Evolutionary conservation across 139 green algal species (phyloP), one percentile per base, ranked within the genome.

Genomic region (Tetratostichococcus sp.): DNA sequence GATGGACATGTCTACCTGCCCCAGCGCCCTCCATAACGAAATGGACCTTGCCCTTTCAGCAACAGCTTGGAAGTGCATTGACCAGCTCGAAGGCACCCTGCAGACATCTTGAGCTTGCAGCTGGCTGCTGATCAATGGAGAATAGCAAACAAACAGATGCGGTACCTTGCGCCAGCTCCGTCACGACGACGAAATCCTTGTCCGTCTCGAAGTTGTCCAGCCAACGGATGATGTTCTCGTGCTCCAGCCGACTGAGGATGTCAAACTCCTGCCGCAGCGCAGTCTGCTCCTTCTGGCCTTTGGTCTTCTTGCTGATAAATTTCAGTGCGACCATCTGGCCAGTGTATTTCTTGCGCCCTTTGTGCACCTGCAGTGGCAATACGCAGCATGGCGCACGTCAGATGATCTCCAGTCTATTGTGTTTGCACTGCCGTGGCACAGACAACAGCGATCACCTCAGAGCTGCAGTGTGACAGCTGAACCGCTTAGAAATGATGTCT

Each of bases 261-360:
- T 97, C 93, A 30, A 98, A 97, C 80, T 98, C 94, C 80, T 97
- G 92, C 25, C 95, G 84, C 79, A 99, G 83, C 79, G 92, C 95
- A 26, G 82, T 83, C 39, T 98, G 89, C 74, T 99, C 96, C 77
- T 94, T 94, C 62, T 95, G 89, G 31, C 83, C 92, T 80, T 97
- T 98, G 39, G 92, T 94, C 68, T 93, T 85, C 85, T 99, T 99
- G 43, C 92, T 84, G 65, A 99, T 99, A 78, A 99, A 98, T 78
- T 99, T 99, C 85, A 99, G 94, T 1, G 96, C 96, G 25, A 87
- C 91, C n/a, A 94, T 97, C 78, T 96, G 91, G n/a, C 94, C 88
- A 0, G 89, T 97, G 79, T 87, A 93, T 62, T 90, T 89, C 17
- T 92, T 79, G 14, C 95, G 83, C 1, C 91, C 95, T 75, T 98